These are phyloP conservation scores for Tilletia indica DNA, from an alignment of 1,284 basidiomycete species.

Conservation along the genomic window DNA sequence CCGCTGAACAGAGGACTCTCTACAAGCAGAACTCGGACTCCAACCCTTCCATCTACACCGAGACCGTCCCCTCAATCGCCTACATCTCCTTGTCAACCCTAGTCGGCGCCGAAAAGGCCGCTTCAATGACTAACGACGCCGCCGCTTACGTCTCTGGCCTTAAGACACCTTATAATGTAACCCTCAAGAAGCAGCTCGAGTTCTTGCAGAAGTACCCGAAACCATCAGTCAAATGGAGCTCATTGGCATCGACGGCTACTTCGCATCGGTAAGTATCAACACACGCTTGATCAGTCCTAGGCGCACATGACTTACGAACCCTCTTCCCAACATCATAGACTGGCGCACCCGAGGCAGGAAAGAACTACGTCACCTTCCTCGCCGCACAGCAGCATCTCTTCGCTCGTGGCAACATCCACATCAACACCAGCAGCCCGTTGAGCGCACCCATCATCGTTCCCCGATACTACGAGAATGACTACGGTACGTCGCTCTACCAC, in stretches of 20 bases:
- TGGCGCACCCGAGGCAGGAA: slow-evolving; percentile 35
- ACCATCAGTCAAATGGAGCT: slow-evolving; percentile 48
- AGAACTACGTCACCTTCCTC: slow-evolving; percentile 49
- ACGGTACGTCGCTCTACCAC: not conserved
- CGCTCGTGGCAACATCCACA: slow-evolving; percentile 59
- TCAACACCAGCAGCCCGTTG: slow-evolving; percentile 64
- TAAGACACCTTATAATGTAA: slow-evolving; percentile 35
- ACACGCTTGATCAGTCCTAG: not conserved
- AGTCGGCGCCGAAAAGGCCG: slow-evolving; percentile 33
- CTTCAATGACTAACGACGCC: slow-evolving; percentile 33
- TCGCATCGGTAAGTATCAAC: slow-evolving; percentile 28
- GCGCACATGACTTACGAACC: not conserved
- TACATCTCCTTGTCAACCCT: slow-evolving; percentile 46
- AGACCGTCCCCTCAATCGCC: slow-evolving; percentile 47
- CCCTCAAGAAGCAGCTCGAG: slow-evolving; percentile 46
- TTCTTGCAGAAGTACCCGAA: slow-evolving; percentile 38
- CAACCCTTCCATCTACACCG: slow-evolving; percentile 39
- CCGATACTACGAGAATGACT: slow-evolving; percentile 59
- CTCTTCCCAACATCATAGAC: slow-evolving; percentile 1
- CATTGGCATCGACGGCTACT: slow-evolving; percentile 50
- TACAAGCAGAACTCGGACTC: slow-evolving; percentile 33
- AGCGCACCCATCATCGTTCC: slow-evolving; percentile 66
- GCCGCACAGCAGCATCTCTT: slow-evolving; percentile 66
- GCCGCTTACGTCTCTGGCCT: slow-evolving; percentile 32
- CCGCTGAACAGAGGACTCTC: slow-evolving; percentile 35